These are phyloP conservation scores for Iberis pinnata DNA, from an alignment of 345 rosid genomes.

Conservation along the genomic window DNA sequence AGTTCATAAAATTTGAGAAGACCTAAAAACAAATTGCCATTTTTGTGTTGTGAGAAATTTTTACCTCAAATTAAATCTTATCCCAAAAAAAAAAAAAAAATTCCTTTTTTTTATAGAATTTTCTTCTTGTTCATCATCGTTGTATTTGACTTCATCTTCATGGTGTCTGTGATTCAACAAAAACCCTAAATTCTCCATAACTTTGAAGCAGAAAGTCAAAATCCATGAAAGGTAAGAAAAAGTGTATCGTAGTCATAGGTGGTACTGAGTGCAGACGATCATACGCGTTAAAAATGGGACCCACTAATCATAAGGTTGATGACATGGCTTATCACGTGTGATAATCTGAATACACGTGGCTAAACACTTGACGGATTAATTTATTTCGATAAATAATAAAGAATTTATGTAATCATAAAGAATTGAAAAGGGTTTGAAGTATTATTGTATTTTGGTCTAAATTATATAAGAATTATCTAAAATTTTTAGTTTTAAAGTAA, in stretches of 20 bases:
- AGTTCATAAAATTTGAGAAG: conserved; percentile 18
- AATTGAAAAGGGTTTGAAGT: too few relatives aligned
- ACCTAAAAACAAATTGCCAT: conserved; percentile 25
- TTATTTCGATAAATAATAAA: neutral
- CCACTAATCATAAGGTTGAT: neutral
- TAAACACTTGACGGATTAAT: neutral
- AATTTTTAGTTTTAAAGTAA: too few relatives aligned
- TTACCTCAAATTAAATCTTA: conserved; percentile 6
- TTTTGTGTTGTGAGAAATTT: neutral
- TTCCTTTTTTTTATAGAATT: neutral
- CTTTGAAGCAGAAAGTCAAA: conserved; percentile 24
- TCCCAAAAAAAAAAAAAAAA: neutral
- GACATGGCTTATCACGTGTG: neutral
- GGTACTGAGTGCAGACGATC: conserved; percentile 14
- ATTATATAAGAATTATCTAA: too few relatives aligned
- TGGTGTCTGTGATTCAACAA: conserved; percentile 1
- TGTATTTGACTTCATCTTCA: neutral
- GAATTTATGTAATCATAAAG: neutral
- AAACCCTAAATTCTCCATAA: conserved; percentile 16
- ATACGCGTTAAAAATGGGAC: neutral
- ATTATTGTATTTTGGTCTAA: too few relatives aligned
- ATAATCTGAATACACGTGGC: neutral
- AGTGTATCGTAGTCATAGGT: conserved; percentile 11
- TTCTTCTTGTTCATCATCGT: conserved; percentile 3
- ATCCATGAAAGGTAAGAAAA: conserved; percentile 8